Base-by-base conservation (phyloP, 202 grass and related monocot species). In the Dendrocalamus latiflorus region DNA sequence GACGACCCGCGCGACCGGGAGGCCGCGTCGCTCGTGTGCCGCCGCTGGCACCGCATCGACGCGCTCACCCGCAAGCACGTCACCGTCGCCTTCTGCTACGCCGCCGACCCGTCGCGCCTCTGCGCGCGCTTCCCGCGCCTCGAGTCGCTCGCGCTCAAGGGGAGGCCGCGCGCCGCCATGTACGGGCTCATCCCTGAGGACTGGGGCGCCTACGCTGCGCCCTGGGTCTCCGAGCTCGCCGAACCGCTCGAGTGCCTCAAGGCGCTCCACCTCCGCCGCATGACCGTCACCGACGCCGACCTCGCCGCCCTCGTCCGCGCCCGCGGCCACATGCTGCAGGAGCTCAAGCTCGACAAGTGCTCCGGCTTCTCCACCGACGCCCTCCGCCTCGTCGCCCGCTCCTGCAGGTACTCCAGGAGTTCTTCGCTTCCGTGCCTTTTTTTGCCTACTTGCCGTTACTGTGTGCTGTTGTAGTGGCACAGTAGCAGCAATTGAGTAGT, bases 311-410 rank as follows among this genome's bases (percentile, higher is more conserved):
- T 95, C 65, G 90, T 91, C 25, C 84, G 56, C 39, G 76, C 90
- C 1, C 88, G 93, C 25, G 93, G 93, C 0, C 83, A 80, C 67
- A 92, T 95, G 90, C 85, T 95, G 11, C 87, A 79, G 70, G 89
- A 82, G 76, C 82, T 95, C 64, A 91, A 85, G 90, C 90, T 95
- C 30, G 93, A 95, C 66, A 95, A 95, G 86, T 95, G 93, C 90
- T 89, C 86, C 54, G 90, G 72, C 2, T 95, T 95, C 85, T 95
- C 90, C 34, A 95, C 93, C 15, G 72, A 93, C 60, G 66, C 79
- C 4, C 93, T 95, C 22, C 70, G 61, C 68, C 83, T 91, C 44
- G 53, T 93, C 72, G 83, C 90, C 0, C 90, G 88, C 57, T 90
- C 87, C 63, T 95, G 93, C 93, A 93, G 87, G 93, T 94, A 83